phyloP scores from a whole-genome alignment of 1,284 basidiomycete species.

The Trichosporon sp. region DNA sequence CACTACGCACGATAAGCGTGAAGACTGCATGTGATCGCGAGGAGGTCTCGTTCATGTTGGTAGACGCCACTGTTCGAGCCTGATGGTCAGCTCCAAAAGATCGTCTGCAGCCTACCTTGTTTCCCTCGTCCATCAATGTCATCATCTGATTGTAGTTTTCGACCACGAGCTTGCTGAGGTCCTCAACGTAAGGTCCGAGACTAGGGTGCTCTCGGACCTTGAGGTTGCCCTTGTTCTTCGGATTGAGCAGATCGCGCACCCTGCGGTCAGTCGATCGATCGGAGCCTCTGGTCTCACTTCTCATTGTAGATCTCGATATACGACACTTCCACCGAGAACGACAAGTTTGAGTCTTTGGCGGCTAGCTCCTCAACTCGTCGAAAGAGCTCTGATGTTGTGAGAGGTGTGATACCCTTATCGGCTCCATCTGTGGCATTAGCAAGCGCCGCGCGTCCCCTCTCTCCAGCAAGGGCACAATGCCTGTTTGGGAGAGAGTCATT shows the following conservation, averaged over 20 bases:
- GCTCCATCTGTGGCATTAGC: slow-evolving; percentile 62
- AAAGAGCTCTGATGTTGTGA: slow-evolving; percentile 91
- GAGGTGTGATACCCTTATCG: slow-evolving; percentile 95
- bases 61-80: slow-evolving; percentile 93
- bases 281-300: slow-evolving; percentile 52
- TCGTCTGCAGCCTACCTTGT: slow-evolving; percentile 58
- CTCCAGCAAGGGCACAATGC: not conserved
- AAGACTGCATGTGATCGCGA: slow-evolving; percentile 98
- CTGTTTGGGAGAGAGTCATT: slow-evolving; percentile 12
- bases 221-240: slow-evolving; percentile 88
- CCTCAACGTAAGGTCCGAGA: slow-evolving; percentile 93
- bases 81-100: slow-evolving; percentile 11
- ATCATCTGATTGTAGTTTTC: slow-evolving; percentile 91
- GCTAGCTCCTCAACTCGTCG: slow-evolving; percentile 67
- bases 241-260: slow-evolving; percentile 88
- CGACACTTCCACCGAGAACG: slow-evolving; percentile 89
- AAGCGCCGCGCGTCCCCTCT: not conserved
- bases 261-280: slow-evolving; percentile 18
- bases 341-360: slow-evolving; percentile 61
- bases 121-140: slow-evolving; percentile 98
- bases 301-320: slow-evolving; percentile 99
- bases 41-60: slow-evolving; percentile 99
- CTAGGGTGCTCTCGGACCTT: slow-evolving; percentile 94
- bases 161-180: slow-evolving; percentile 88
- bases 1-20: slow-evolving; percentile 61